phyloP scores from a whole-genome alignment of 2,329 filamentous ascomycete species.

The Chlorencoelia australis region DNA sequence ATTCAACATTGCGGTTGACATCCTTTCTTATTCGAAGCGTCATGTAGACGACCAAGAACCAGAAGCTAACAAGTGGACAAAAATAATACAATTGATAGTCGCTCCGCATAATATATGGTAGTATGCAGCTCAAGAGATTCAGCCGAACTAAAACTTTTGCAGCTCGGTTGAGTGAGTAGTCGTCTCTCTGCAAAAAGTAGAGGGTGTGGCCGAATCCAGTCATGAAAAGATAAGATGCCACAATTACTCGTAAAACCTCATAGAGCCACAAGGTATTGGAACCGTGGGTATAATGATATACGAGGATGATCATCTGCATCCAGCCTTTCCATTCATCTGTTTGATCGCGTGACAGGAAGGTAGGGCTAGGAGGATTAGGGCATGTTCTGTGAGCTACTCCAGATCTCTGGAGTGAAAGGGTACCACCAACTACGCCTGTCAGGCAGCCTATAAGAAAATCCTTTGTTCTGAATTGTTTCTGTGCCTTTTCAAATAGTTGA shows the following conservation, averaged over 20 bases:
- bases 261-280: conserved; percentile 41
- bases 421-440: conserved; percentile 22
- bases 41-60: conserved; percentile 48
- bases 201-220: conserved; percentile 51
- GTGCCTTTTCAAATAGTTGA: conserved; percentile 40
- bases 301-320: conserved; percentile 47
- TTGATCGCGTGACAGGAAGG: conserved; percentile 43
- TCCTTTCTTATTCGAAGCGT: conserved; percentile 36
- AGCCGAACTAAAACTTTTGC: conserved; percentile 43
- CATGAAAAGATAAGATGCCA: conserved; percentile 52
- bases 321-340: conserved; percentile 58
- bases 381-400: too few species aligned
- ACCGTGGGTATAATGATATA: conserved; percentile 49
- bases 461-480: conserved; percentile 34
- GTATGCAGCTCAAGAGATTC: conserved; percentile 43
- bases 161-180: conserved; percentile 46
- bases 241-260: conserved; percentile 41
- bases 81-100: conserved; percentile 50
- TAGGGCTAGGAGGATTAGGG: conserved; percentile 2
- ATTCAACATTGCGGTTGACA: conserved; percentile 33
- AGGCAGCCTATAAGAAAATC: conserved; percentile 26
- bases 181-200: conserved; percentile 45
- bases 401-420: conserved; percentile 25
- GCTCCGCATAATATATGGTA: conserved; percentile 47
- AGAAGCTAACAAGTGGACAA: conserved; percentile 48